Evolutionary conservation across 2,329 filamentous ascomycete species (phyloP).

Genomic region (Emydomyces testavorans): DNA sequence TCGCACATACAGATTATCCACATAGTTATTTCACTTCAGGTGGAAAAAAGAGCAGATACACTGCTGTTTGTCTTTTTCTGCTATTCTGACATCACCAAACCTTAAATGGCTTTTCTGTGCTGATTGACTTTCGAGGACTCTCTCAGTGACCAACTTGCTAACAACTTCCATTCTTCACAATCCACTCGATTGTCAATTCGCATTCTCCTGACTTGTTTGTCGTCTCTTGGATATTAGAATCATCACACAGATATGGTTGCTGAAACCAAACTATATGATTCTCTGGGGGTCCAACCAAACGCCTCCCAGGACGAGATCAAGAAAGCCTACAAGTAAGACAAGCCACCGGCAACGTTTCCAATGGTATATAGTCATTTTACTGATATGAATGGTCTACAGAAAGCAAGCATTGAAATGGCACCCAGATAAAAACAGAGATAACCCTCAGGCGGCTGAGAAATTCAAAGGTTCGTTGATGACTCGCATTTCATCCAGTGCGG

Average conservation of each 20-base stretch:
- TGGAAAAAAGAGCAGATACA: background rate
- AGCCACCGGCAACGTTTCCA: background rate
- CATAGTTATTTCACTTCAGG: too few relatives aligned
- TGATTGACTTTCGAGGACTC: background rate
- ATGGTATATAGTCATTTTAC: background rate
- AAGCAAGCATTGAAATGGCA: constrained; percentile 87
- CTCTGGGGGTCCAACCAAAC: constrained; percentile 63
- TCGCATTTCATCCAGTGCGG: background rate
- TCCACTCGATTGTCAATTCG: constrained; percentile 6
- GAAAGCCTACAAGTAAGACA: constrained; percentile 72
- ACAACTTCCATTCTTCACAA: background rate
- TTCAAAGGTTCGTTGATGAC: constrained; percentile 57
- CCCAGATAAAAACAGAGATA: constrained; percentile 96
- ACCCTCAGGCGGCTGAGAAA: constrained; percentile 72
- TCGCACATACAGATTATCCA: too few relatives aligned
- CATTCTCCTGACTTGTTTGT: background rate
- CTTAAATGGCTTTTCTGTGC: background rate
- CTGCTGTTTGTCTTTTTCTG: background rate
- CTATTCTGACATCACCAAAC: constrained; percentile 10
- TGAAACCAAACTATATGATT: constrained; percentile 92
- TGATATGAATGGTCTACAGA: constrained; percentile 34
- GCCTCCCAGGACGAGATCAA: constrained; percentile 92
- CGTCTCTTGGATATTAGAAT: background rate
- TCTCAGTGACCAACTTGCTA: background rate
- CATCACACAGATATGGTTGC: constrained; percentile 59